A percentile compares a stretch with the other conserved stretches of the same genome.
Conservation (phyloP, 495 filamentous ascomycete species). For the Aspergillus ostianus region DNA sequence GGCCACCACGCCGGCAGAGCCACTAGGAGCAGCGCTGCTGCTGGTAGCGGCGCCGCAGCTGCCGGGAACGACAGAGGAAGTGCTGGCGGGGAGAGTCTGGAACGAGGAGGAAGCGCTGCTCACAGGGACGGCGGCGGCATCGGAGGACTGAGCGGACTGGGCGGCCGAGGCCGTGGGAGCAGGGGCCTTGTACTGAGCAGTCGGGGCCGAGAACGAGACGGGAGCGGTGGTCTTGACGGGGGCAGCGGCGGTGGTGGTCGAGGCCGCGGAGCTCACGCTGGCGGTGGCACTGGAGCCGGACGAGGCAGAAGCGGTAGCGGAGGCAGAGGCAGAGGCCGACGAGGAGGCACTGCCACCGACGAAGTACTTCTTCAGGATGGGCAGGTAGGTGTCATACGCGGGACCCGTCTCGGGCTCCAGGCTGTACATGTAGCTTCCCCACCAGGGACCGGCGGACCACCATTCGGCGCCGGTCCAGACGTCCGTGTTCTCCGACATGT, state of each 20-base stretch:
- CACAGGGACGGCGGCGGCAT: neutral
- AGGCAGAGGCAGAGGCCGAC: constrained; percentile 10
- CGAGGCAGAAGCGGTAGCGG: constrained; percentile 10
- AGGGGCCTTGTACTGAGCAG: neutral
- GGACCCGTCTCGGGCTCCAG: constrained; percentile 57
- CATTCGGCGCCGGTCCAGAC: constrained; percentile 70
- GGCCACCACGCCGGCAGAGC: constrained; percentile 23
- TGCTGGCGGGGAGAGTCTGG: neutral
- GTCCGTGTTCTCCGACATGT: constrained; percentile 58
- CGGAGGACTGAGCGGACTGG: constrained; percentile 14
- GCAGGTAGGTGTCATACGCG: constrained; percentile 45
- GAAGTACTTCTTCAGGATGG: constrained; percentile 37
- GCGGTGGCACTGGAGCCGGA: neutral
- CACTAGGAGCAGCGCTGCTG: constrained; percentile 10
- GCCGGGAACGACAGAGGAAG: neutral
- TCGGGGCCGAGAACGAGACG: neutral
- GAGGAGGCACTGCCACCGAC: constrained; percentile 17
- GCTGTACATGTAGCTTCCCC: constrained; percentile 57
- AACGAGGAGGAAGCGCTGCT: neutral
- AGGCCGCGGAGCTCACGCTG: neutral
- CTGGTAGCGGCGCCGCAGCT: constrained; percentile 14
- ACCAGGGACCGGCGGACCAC: constrained; percentile 68
- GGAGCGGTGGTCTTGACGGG: neutral
- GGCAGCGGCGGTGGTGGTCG: constrained; percentile 1
- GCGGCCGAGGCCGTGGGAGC: constrained; percentile 15